Conservation (phyloP, 768 basidiomycete species). For the Xanthoconium purpureum region DNA sequence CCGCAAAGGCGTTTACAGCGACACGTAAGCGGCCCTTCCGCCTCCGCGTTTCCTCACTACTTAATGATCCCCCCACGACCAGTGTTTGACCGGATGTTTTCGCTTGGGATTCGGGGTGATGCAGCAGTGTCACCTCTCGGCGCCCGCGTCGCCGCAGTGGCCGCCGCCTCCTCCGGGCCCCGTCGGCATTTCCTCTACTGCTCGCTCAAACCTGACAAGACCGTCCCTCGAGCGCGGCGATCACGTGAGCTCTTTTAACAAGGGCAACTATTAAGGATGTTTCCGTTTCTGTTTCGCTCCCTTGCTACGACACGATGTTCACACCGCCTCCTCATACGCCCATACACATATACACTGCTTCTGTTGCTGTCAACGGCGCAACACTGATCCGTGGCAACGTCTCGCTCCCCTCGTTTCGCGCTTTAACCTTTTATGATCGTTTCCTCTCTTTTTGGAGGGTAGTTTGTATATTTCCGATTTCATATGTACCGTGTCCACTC, state of each 20-base stretch:
- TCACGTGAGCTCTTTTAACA: constrained; percentile 35
- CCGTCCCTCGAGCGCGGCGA: constrained; percentile 41
- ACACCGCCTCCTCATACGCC: too few species aligned
- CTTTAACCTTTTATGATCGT: neutral
- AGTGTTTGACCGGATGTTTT: constrained; percentile 93
- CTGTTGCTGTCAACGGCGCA: neutral
- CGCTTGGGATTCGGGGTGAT: constrained; percentile 73
- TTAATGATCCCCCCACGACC: neutral
- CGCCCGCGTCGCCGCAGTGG: constrained; percentile 61
- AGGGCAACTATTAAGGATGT: neutral
- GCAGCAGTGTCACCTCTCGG: constrained; percentile 58
- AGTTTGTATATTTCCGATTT: constrained; percentile 18
- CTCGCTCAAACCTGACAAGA: constrained; percentile 60
- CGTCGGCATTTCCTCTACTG: constrained; percentile 85
- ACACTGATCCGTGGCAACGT: neutral
- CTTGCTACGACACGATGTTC: too few species aligned
- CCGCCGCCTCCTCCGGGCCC: constrained; percentile 66
- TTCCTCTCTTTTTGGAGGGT: neutral
- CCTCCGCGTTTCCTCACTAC: neutral
- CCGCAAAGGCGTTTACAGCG: constrained; percentile 85
- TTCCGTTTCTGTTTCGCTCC: too few species aligned
- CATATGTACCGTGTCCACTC: constrained; percentile 10
- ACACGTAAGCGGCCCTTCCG: constrained; percentile 51
- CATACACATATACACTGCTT: neutral
- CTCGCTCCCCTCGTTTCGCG: neutral